Percentiles rank a stretch among this genome's conserved stretches.
Conservation (phyloP, 176 grass and related monocot genomes). For the Triticum timopheevii region DNA sequence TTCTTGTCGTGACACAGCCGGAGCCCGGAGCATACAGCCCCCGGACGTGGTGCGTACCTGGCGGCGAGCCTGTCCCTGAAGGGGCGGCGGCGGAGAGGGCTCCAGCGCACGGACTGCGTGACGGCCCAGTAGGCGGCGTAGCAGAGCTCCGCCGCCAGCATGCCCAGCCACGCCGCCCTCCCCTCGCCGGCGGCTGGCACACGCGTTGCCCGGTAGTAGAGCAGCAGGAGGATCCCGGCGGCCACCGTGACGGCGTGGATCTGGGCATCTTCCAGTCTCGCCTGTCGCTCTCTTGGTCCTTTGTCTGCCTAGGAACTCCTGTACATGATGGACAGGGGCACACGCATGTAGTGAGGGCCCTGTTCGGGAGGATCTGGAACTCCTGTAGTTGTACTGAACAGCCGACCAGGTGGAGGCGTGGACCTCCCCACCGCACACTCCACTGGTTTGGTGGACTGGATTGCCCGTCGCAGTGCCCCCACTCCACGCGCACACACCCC, state of each 20-base stretch:
- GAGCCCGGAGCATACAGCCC: too few species aligned
- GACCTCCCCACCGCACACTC: too few species aligned
- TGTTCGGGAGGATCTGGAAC: too few species aligned
- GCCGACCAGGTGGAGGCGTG: too few species aligned
- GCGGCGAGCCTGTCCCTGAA: slow-evolving; percentile 56
- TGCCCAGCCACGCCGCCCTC: slow-evolving; percentile 48
- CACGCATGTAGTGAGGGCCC: neutral
- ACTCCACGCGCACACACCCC: too few species aligned
- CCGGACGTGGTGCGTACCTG: slow-evolving; percentile 37
- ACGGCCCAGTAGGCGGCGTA: slow-evolving; percentile 75
- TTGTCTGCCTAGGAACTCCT: neutral
- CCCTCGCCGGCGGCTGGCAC: slow-evolving; percentile 22
- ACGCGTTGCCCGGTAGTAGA: slow-evolving; percentile 40
- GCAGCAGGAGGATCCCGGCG: slow-evolving; percentile 48
- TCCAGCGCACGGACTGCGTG: slow-evolving; percentile 68
- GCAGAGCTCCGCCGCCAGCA: slow-evolving; percentile 67
- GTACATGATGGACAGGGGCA: neutral
- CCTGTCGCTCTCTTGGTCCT: neutral
- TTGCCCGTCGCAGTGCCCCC: too few species aligned
- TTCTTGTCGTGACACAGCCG: too few species aligned
- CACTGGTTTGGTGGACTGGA: too few species aligned
- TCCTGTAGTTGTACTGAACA: too few species aligned
- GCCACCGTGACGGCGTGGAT: slow-evolving; percentile 47
- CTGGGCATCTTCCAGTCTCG: slow-evolving; percentile 27
- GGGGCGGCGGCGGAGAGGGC: slow-evolving; percentile 43